These are phyloP conservation scores for Pelargonium myrrhifolium DNA, from an alignment of 441 rosid species.

Conservation along the genomic window DNA sequence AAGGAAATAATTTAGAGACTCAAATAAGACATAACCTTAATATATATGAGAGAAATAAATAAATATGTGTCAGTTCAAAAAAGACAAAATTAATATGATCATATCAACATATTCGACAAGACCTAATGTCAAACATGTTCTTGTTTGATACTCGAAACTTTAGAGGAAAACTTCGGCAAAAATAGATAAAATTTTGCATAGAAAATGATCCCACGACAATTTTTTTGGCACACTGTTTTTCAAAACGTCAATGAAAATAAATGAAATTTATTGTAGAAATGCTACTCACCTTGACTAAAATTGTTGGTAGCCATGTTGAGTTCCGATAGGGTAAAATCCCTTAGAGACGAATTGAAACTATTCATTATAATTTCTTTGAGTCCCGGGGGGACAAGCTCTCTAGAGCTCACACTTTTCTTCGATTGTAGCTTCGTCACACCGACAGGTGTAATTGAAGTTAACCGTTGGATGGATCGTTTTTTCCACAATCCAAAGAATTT, in stretches of 20 bases:
- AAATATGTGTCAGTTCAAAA: too few species aligned
- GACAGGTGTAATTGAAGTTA: constrained; percentile 42
- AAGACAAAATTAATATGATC: too few species aligned
- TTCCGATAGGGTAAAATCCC: constrained; percentile 48
- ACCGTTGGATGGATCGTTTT: constrained; percentile 43
- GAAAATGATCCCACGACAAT: too few species aligned
- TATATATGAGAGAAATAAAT: too few species aligned
- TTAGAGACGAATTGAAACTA: constrained; percentile 49
- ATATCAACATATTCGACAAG: too few species aligned
- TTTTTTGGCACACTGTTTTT: neutral
- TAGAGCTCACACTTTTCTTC: constrained; percentile 36
- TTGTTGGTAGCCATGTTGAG: constrained; percentile 59
- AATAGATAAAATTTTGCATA: too few species aligned
- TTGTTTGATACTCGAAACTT: too few species aligned
- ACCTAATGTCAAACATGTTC: too few species aligned
- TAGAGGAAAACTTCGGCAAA: too few species aligned
- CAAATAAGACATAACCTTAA: too few species aligned
- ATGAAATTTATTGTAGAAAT: neutral
- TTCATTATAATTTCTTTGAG: constrained; percentile 38
- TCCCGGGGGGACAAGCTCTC: constrained; percentile 26
- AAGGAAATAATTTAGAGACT: too few species aligned
- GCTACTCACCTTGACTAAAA: constrained; percentile 47
- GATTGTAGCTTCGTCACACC: constrained; percentile 27
- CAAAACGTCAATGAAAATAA: neutral
- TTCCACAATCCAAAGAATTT: constrained; percentile 67